Base-by-base conservation (phyloP, 306 rosid species). In the Rosa rugosa region DNA sequence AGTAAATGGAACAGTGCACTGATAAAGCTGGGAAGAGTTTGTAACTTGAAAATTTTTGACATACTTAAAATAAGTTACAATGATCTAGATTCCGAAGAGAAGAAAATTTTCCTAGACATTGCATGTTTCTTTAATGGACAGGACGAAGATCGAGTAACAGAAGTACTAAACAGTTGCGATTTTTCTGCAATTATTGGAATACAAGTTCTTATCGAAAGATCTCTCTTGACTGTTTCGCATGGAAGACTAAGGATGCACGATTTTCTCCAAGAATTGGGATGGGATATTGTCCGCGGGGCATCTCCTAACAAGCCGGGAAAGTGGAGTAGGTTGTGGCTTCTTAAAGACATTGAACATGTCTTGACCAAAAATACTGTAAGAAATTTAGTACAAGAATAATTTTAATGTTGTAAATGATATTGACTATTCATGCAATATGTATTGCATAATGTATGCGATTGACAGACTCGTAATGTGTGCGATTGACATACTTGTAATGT, bases 181-280 rank as follows among this genome's bases (percentile, higher is more conserved):
- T 13, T 79, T 71, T 34, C n/a, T 60, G 82, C 77, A 27, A 50
- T 4, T 46, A 20, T 59, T 34, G 82, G 82, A 47, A 45, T 79
- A n/a, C 12, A 71, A 1, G 51, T 60, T 4, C 74, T 79, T 53
- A 57, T 56, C 11, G 82, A 79, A 5, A 79, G 63, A 36, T 60
- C 77, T 71, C 72, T 79, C 4, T 16, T 79, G 11, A 60, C 20
- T 22, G 2, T 54, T 20, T 66, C 65, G 4, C 16, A 79, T 46
- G 77, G 42, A 3, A 46, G 23, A 54, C 18, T 79, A 60, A 8
- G 41, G 57, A 71, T 79, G 82, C 82, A 79, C 36, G 77, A 79
- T 60, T 79, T 60, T 63, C 50, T 79, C 5, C 71, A 59, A 79
- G 50, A 79, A 60, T 71, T 71, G 82, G 77, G 82, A 45, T 64